Conservation (phyloP, 306 rosid species). For the Citrullus amarus region DNA sequence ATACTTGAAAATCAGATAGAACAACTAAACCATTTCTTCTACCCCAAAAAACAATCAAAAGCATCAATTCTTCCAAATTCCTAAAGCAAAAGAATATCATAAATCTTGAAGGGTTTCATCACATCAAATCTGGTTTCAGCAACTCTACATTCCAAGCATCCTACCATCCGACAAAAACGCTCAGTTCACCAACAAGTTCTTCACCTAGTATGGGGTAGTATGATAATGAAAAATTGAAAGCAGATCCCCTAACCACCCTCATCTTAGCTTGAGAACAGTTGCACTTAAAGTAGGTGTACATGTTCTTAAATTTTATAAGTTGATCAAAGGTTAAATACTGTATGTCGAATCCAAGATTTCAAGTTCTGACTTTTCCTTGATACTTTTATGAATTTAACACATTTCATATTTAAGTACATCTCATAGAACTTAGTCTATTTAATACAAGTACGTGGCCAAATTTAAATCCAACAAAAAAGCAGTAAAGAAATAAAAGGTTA, state of each 20-base stretch:
- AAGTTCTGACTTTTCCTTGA: not conserved
- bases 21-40: not conserved
- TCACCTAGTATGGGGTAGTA: not conserved
- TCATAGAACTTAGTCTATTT: not conserved
- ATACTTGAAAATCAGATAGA: not conserved
- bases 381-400: not conserved
- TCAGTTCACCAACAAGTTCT: not conserved
- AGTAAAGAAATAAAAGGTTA: not conserved
- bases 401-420: not conserved
- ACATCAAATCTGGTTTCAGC: not conserved
- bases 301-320: not conserved
- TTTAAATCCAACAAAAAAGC: not conserved
- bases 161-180: not conserved
- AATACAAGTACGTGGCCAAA: not conserved
- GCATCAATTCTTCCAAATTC: not conserved
- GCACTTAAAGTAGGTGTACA: not conserved
- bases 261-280: not conserved
- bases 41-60: not conserved
- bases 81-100: not conserved
- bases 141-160: not conserved
- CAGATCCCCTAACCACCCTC: not conserved
- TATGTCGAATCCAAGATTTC: not conserved
- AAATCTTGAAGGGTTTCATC: not conserved
- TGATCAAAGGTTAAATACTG: not conserved
- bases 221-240: not conserved